Percentiles rank a stretch among this genome's conserved stretches.
Conservation (phyloP, 2,329 filamentous ascomycete genomes). For the Tolypocladium endophyticum region DNA sequence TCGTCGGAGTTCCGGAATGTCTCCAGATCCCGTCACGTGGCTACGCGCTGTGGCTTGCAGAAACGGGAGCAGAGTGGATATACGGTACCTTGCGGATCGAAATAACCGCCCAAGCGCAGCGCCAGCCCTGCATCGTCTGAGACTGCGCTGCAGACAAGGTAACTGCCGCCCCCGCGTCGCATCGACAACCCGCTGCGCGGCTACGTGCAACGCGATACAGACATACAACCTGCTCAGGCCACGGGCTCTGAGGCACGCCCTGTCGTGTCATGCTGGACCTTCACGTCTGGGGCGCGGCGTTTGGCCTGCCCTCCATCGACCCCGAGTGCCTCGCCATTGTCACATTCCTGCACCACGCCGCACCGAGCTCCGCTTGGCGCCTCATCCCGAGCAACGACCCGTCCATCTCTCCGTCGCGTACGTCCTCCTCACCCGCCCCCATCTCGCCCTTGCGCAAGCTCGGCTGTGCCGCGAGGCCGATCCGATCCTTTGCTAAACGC, state of each 20-base stretch:
- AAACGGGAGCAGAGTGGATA: background rate
- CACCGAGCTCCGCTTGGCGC: constrained; percentile 50
- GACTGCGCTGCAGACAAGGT: background rate
- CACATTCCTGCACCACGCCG: constrained; percentile 58
- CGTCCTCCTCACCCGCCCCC: constrained; percentile 17
- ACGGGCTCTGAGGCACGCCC: background rate
- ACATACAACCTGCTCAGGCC: background rate
- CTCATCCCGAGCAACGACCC: constrained; percentile 66
- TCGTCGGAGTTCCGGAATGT: background rate
- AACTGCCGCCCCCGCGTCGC: background rate
- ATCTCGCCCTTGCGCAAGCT: background rate
- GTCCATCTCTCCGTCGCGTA: constrained; percentile 60
- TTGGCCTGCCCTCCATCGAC: constrained; percentile 82
- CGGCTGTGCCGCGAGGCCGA: background rate
- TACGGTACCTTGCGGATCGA: no score
- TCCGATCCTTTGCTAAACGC: constrained; percentile 10
- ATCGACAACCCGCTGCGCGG: background rate
- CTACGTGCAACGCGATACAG: background rate
- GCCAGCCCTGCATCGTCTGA: background rate
- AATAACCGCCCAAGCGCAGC: background rate
- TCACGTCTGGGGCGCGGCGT: constrained; percentile 84
- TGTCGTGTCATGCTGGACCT: constrained; percentile 43
- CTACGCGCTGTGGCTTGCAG: constrained; percentile 12
- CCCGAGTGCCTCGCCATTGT: constrained; percentile 80
- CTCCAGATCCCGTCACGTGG: constrained; percentile 11